Evolutionary conservation across 2,329 filamentous ascomycete genomes (phyloP), one percentile per base, ranked within the genome.

Genomic region (Ceratocystis albifundus): DNA sequence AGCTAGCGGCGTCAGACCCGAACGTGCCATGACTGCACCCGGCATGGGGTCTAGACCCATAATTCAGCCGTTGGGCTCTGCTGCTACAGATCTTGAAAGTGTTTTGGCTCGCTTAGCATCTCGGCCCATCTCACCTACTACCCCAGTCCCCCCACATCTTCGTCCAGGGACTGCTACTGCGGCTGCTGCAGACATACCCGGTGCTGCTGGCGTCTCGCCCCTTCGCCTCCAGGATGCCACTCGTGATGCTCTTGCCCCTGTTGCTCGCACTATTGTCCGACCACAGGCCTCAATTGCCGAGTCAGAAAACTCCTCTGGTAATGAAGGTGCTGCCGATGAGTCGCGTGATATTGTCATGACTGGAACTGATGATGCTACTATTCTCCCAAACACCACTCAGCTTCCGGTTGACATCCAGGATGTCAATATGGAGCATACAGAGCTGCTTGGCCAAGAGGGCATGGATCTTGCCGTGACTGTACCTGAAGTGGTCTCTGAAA

Each of bases 381-480:
- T 53, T 57, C 36, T 46, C 20, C 15, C 28, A 8, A 36, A 25
- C 64, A 62, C 62, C 8, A 87, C 96, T 17, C 88, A 91, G 72
- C 85, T 88, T 15, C 82, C 88, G 48, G 91, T 96, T 71, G 88
- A 88, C 68, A 92, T 96, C 72, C 87, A 93, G 73, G 89, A 93
- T 72, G 91, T 87, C 64, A 80, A 80, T 17, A 87, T 95, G 78
- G 89, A 91, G 66, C 89, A 94, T 69, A 84, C 87, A 41, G 88
- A 93, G 69, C 32, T 67, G 7, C 45, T 67, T 25, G 59, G 61
- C 22, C 62, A 61, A 17, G 66, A 62, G 45, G 66, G 53, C 45
- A 84, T 86, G 70, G 87, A 96, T 74, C 82, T 96, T 45, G 86
- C 90, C 48, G 86, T 85, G 65, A 84, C 88, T 1, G 82, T 86